phyloP scores from a whole-genome alignment of 2,329 filamentous ascomycete genomes.

The Neoarthrinium moseri region DNA sequence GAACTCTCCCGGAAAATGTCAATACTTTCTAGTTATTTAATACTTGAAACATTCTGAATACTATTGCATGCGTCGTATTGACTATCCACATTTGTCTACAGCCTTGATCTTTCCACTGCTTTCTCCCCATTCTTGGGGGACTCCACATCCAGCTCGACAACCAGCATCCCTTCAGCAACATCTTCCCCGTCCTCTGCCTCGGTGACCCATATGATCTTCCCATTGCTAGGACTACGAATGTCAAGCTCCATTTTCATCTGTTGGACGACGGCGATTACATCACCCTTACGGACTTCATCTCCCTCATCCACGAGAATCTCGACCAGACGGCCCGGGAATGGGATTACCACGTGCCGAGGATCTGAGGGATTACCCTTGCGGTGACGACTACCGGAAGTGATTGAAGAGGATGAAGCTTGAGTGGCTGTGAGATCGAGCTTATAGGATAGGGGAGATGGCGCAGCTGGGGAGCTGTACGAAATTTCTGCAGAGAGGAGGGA shows the following conservation, averaged over 20 bases:
- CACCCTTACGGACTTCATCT: conserved; percentile 45
- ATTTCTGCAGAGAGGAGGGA: conserved; percentile 51
- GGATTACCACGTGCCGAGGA: conserved; percentile 51
- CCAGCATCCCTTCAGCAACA: conserved; percentile 53
- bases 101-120: not conserved
- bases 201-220: conserved; percentile 48
- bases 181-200: conserved; percentile 54
- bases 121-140: not conserved
- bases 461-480: conserved; percentile 40
- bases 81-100: not conserved
- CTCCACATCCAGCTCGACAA: conserved; percentile 19
- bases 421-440: conserved; percentile 11
- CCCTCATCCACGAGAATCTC: conserved; percentile 56
- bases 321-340: conserved; percentile 57
- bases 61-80: not conserved
- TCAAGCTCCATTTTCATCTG: conserved; percentile 74
- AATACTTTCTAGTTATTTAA: too few species aligned
- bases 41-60: not conserved
- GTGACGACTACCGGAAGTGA: conserved; percentile 45
- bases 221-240: conserved; percentile 47
- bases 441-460: not conserved
- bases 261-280: conserved; percentile 57
- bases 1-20: too few species aligned
- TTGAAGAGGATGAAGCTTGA: conserved; percentile 38
- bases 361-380: conserved; percentile 48